Base-by-base conservation (phyloP, 768 basidiomycete species). In the Russula olivacea region DNA sequence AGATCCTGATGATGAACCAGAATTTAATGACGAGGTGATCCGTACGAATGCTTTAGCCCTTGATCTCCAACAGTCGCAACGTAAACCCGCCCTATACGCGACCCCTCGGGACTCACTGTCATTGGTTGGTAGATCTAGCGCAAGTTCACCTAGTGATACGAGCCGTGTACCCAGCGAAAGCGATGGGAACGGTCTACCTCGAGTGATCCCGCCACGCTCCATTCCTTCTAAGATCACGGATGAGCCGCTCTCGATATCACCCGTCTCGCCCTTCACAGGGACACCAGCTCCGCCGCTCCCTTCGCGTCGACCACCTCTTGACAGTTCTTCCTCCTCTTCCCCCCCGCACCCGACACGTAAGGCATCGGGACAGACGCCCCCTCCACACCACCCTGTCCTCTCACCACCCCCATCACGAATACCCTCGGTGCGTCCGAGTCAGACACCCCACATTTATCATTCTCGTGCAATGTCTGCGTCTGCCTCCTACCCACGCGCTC, bases 131-230 rank as follows among this genome's bases (percentile, higher is more conserved):
- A 52, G 58, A 32, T 60, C 48, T 28, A 58, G 41, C 23, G 25
- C 53, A 52, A 15, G 53, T 34, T 55, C 58, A 28, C 45, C 49
- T 12, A 45, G n/a, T 51, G 25, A 25, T 21, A 28, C 52, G 25
- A 64, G 59, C 32, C 47, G 54, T 45, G 23, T 15, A 6, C 54
- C 54, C 2, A 64, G 59, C 25, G 63, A 60, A 56, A 50, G 63
- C 11, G 63, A 64, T 34, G 40, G 47, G 41, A 43, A 15, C 32
- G 58, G 38, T 17, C 53, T 49, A 55, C 48, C 54, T 14, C 63
- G 53, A 25, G 58, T 23, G n/a, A 51, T 64, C 25, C 63, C 59
- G 1, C 63, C 48, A 21, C 63, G 63, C 34, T 23, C 23, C 17
- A 23, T 14, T 15, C 17, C 25, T 45, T 50, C 40, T 5, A 55